Conservation (phyloP, 495 filamentous ascomycete species). For the Aspergillus ellipticus region DNA sequence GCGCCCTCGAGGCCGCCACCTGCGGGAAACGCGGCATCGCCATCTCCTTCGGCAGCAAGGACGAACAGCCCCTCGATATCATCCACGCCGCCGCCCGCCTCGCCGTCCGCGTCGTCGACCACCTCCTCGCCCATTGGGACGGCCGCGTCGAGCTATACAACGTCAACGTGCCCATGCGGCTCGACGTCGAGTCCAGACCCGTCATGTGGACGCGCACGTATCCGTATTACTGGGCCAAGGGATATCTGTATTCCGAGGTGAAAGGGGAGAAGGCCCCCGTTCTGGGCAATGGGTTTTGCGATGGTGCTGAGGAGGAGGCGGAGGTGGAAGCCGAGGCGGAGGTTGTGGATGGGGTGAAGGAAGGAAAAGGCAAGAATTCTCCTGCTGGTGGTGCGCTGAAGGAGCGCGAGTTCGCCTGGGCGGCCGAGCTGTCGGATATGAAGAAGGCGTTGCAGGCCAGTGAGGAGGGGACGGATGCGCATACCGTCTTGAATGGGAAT, state of each 20-base stretch:
- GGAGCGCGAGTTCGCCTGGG: slow-evolving; percentile 40
- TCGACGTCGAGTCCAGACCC: slow-evolving; percentile 56
- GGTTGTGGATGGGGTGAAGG: too few relatives aligned
- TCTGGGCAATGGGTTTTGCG: slow-evolving; percentile 14
- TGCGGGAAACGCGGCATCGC: slow-evolving; percentile 75
- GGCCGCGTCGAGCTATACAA: slow-evolving; percentile 77
- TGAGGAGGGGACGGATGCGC: slow-evolving; percentile 84
- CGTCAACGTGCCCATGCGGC: slow-evolving; percentile 76
- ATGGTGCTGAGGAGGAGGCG: slow-evolving; percentile 1
- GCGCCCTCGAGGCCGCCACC: slow-evolving; percentile 85
- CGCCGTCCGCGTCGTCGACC: slow-evolving; percentile 69
- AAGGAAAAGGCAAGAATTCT: too few relatives aligned
- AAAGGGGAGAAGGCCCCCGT: slow-evolving; percentile 10
- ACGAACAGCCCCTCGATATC: slow-evolving; percentile 64
- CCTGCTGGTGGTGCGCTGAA: too few relatives aligned
- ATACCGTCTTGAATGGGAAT: slow-evolving; percentile 76
- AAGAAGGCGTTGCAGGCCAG: slow-evolving; percentile 42
- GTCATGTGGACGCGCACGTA: slow-evolving; percentile 74
- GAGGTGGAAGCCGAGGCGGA: background rate
- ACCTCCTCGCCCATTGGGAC: slow-evolving; percentile 70
- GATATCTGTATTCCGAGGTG: slow-evolving; percentile 73
- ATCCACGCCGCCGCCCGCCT: slow-evolving; percentile 67
- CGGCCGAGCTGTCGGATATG: slow-evolving; percentile 44
- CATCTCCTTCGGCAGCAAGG: slow-evolving; percentile 75
- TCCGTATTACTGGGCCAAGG: slow-evolving; percentile 81